phyloP scores from a whole-genome alignment of 768 basidiomycete species.

The Leccinellum albellum region DNA sequence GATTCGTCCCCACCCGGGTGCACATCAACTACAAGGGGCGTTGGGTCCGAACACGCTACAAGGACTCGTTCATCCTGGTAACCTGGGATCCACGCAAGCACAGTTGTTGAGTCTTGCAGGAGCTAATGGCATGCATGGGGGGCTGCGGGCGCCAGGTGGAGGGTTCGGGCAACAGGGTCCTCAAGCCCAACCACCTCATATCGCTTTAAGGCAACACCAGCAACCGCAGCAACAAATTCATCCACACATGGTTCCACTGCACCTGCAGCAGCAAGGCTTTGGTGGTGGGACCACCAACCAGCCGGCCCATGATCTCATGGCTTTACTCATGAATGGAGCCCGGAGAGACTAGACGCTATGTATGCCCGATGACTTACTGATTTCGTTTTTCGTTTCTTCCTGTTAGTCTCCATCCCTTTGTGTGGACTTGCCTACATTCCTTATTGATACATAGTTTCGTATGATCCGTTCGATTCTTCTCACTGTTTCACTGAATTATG shows the following conservation, averaged over 20 bases:
- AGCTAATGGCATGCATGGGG: constrained; percentile 43
- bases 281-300: constrained; percentile 47
- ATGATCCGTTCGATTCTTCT: constrained; percentile 18
- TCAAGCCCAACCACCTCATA: constrained; percentile 30
- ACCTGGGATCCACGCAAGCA: constrained; percentile 48
- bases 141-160: constrained; percentile 44
- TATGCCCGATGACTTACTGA: constrained; percentile 10
- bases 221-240: constrained; percentile 49
- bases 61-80: constrained; percentile 49
- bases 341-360: constrained; percentile 51
- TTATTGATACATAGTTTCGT: constrained; percentile 33
- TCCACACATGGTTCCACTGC: constrained; percentile 49
- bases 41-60: constrained; percentile 48
- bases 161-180: constrained; percentile 36
- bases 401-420: constrained; percentile 8
- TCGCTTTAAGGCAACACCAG: constrained; percentile 33
- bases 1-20: constrained; percentile 47
- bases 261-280: constrained; percentile 58
- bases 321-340: constrained; percentile 71
- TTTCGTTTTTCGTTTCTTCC: constrained; percentile 10
- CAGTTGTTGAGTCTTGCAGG: constrained; percentile 45
- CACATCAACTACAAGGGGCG: constrained; percentile 47
- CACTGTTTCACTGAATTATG: constrained; percentile 26
- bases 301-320: constrained; percentile 74
- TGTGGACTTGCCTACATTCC: constrained; percentile 29